phyloP scores from a whole-genome alignment of 306 rosid species.

The Cotoneaster glaucophyllus region DNA sequence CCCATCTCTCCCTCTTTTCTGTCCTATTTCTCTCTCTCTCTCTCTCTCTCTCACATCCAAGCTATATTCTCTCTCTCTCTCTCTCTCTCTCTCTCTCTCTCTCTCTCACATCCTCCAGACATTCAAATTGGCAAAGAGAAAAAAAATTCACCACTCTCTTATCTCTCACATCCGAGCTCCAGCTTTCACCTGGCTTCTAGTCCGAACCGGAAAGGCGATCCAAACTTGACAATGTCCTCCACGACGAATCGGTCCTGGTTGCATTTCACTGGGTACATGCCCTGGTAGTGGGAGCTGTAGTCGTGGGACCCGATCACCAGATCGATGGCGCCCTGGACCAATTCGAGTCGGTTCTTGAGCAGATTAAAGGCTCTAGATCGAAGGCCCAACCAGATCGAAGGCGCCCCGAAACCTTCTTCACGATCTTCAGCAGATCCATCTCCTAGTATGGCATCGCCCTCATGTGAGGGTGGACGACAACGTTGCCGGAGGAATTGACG shows the following conservation, averaged over 20 bases:
- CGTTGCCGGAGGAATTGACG: constrained; percentile 60
- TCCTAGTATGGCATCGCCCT: constrained; percentile 63
- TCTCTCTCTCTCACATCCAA: too few species aligned
- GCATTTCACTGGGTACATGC: constrained; percentile 82
- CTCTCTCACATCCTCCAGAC: too few species aligned
- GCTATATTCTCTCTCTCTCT: too few species aligned
- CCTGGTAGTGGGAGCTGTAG: constrained; percentile 72
- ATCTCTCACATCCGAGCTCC: constrained; percentile 27
- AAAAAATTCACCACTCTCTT: too few species aligned
- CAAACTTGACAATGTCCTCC: constrained; percentile 74
- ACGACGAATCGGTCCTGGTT: constrained; percentile 86
- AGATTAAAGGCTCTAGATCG: neutral
- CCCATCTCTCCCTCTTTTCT: too few species aligned
- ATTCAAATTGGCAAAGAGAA: too few species aligned
- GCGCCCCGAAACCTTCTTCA: constrained; percentile 65
- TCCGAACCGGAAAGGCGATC: constrained; percentile 67
- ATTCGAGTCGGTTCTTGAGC: constrained; percentile 61
- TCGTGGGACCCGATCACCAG: constrained; percentile 53
- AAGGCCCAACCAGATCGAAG: too few species aligned
- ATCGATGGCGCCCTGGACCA: constrained; percentile 61
- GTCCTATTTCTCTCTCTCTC: too few species aligned
- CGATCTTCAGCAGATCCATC: constrained; percentile 70
- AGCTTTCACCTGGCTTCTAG: constrained; percentile 90
- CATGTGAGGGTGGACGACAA: constrained; percentile 58
- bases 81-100: too few species aligned